These are phyloP conservation scores for Trichoderma sp. DNA, from an alignment of 2,329 filamentous ascomycete genomes.

Conservation along the genomic window DNA sequence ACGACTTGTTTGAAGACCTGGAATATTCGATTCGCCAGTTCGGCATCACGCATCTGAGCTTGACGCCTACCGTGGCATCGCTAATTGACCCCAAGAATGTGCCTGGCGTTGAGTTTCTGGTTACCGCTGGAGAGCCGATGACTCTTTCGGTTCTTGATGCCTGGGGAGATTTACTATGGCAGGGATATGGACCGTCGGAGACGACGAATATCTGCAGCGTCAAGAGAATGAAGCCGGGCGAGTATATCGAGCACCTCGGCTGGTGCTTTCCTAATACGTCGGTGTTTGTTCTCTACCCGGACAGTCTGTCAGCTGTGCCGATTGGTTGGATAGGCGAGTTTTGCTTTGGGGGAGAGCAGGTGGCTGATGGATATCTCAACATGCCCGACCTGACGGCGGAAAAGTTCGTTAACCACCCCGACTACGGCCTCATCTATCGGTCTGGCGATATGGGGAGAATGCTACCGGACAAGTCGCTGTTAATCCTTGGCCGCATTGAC, in stretches of 20 bases:
- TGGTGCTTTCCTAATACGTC: conserved; percentile 75
- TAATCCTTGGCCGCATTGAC: conserved; percentile 73
- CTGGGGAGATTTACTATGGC: conserved; percentile 73
- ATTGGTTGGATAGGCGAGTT: conserved; percentile 77
- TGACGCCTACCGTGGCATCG: conserved; percentile 83
- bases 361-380: conserved; percentile 74
- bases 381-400: conserved; percentile 61
- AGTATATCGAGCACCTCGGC: conserved; percentile 76
- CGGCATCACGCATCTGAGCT: conserved; percentile 74
- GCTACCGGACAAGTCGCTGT: conserved; percentile 72
- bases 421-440: conserved; percentile 74
- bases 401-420: conserved; percentile 70
- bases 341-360: conserved; percentile 83
- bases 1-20: conserved; percentile 72
- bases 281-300: conserved; percentile 60
- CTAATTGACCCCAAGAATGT: conserved; percentile 70
- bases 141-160: conserved; percentile 68
- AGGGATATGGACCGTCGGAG: conserved; percentile 84
- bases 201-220: conserved; percentile 87
- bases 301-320: conserved; percentile 59
- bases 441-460: conserved; percentile 82
- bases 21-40: conserved; percentile 66
- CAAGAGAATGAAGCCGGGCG: conserved; percentile 58
- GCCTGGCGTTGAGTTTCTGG: conserved; percentile 71
- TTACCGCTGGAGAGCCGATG: conserved; percentile 80